phyloP scores from a whole-genome alignment of 73 alveolate species.

The Tetrahymena thermophila region DNA sequence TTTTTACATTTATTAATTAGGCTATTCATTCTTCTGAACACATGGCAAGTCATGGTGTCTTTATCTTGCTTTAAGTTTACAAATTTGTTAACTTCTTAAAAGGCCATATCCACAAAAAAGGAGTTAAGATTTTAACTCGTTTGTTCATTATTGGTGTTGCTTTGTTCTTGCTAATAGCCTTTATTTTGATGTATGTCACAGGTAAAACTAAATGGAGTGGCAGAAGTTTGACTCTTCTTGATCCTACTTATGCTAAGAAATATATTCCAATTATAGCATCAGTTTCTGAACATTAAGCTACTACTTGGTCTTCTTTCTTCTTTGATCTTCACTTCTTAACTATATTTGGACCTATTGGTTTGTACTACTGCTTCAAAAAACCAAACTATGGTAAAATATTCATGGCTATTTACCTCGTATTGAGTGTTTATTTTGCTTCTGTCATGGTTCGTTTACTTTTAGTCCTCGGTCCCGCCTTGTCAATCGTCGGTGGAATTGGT shows the following conservation, averaged over 20 bases:
- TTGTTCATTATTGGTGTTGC: slow-evolving; percentile 55
- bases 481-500: slow-evolving; percentile 62
- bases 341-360: slow-evolving; percentile 80
- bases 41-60: slow-evolving; percentile 85
- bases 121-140: slow-evolving; percentile 52
- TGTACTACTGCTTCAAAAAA: slow-evolving; percentile 71
- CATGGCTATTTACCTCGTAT: slow-evolving; percentile 44
- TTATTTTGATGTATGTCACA: slow-evolving; percentile 50
- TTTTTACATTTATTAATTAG: background rate
- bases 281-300: slow-evolving; percentile 87
- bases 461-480: slow-evolving; percentile 63
- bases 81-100: slow-evolving; percentile 63
- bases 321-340: slow-evolving; percentile 74
- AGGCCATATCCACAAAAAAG: slow-evolving; percentile 52
- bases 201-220: slow-evolving; percentile 82
- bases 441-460: slow-evolving; percentile 69
- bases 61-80: slow-evolving; percentile 51
- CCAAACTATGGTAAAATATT: slow-evolving; percentile 66
- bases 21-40: slow-evolving; percentile 79
- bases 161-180: slow-evolving; percentile 44
- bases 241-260: slow-evolving; percentile 87
- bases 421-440: slow-evolving; percentile 54
- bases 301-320: slow-evolving; percentile 88
- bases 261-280: slow-evolving; percentile 86
- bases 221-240: slow-evolving; percentile 71